phyloP scores from a whole-genome alignment of 768 basidiomycete genomes.

The Crucibulum laeve region DNA sequence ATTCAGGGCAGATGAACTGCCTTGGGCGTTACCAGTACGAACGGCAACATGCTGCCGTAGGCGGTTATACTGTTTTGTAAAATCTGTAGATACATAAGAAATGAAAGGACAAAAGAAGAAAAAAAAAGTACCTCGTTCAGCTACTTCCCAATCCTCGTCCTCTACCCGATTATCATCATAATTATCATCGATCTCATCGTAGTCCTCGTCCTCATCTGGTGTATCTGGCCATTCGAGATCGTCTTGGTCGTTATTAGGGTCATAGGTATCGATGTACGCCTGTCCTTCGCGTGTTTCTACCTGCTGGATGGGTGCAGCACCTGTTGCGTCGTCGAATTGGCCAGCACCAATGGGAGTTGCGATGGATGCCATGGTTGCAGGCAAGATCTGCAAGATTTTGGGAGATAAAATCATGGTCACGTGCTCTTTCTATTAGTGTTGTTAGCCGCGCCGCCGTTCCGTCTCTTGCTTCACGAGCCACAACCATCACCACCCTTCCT shows the following conservation, averaged over 20 bases:
- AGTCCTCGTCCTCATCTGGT: conserved; percentile 33
- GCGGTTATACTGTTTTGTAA: conserved; percentile 98
- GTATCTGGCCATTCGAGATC: conserved; percentile 26
- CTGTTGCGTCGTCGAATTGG: conserved; percentile 62
- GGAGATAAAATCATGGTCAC: conserved; percentile 9
- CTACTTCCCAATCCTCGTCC: conserved; percentile 87
- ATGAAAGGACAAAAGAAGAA: conserved; percentile 2
- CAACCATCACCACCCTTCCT: too few relatives aligned
- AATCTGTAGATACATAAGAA: conserved; percentile 53
- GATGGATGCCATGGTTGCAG: conserved; percentile 23
- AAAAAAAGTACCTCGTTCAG: conserved; percentile 62
- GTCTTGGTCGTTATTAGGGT: conserved; percentile 30
- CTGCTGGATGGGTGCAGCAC: conserved; percentile 13
- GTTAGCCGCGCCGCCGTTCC: neutral
- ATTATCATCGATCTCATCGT: conserved; percentile 39
- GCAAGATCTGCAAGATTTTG: conserved; percentile 2
- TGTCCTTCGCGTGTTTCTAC: conserved; percentile 21
- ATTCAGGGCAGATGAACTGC: conserved; percentile 48
- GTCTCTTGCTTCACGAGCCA: too few relatives aligned
- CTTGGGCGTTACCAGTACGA: conserved; percentile 65
- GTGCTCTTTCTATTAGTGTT: conserved; percentile 5
- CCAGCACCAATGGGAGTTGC: conserved; percentile 34
- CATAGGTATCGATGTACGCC: conserved; percentile 40
- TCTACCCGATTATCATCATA: conserved; percentile 64
- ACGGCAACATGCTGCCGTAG: conserved; percentile 88